Percentiles rank a stretch among this genome's conserved stretches.
Evolutionary conservation across 768 basidiomycete species (phyloP).

Genomic region (Jaapia argillacea): DNA sequence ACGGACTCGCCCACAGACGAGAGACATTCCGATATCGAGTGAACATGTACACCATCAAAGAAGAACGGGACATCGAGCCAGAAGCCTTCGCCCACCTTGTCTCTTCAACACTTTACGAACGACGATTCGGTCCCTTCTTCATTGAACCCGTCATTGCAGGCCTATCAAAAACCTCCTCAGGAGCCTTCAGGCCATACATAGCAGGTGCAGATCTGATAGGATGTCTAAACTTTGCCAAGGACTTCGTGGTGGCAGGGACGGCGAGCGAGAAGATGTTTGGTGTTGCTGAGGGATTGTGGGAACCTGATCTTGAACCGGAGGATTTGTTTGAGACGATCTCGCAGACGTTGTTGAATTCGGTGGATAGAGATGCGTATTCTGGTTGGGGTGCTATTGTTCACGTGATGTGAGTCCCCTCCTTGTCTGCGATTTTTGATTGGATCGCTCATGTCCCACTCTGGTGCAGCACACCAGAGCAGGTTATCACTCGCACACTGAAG

Average conservation of each 20-base stretch:
- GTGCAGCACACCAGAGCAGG: conserved; percentile 36
- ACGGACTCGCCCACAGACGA: conserved; percentile 35
- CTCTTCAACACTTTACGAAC: conserved; percentile 91
- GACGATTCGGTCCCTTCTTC: conserved; percentile 93
- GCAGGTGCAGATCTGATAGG: conserved; percentile 92
- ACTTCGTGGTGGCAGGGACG: conserved; percentile 94
- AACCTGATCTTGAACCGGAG: conserved; percentile 91
- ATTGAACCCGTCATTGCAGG: conserved; percentile 96
- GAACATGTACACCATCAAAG: conserved; percentile 99
- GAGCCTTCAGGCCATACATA: conserved; percentile 82
- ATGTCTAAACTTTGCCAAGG: conserved; percentile 88
- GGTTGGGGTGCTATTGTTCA: conserved; percentile 97
- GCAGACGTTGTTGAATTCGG: conserved; percentile 88
- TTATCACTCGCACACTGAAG: conserved; percentile 42
- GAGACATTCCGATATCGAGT: conserved; percentile 90
- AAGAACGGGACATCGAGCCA: conserved; percentile 93
- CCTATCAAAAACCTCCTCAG: conserved; percentile 61
- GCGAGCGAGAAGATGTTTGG: conserved; percentile 90
- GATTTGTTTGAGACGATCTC: conserved; percentile 98
- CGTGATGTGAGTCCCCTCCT: conserved; percentile 62
- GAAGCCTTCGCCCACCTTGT: conserved; percentile 95
- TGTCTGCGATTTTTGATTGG: background rate
- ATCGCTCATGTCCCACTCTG: background rate
- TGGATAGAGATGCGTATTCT: conserved; percentile 93
- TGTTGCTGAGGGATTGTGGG: conserved; percentile 98